Conservation (phyloP, 2,329 filamentous ascomycete genomes). For the Diatrype stigma region DNA sequence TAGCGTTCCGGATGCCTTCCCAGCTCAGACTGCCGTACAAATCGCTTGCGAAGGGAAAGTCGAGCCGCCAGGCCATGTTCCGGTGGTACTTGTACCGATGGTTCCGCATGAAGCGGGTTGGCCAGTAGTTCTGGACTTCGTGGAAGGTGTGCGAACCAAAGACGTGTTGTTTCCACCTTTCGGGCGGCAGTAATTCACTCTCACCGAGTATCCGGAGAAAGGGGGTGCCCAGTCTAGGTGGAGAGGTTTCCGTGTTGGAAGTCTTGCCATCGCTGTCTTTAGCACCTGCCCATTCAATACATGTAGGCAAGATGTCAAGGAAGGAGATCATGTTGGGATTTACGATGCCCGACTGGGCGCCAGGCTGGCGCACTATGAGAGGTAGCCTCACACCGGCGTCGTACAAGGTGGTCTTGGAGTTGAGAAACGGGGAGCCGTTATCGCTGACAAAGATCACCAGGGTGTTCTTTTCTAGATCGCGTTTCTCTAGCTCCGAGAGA, state of each 20-base stretch:
- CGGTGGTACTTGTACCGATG: conserved; percentile 45
- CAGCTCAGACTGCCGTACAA: conserved; percentile 40
- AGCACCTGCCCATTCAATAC: conserved; percentile 34
- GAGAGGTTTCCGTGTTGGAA: conserved; percentile 10
- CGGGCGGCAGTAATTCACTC: conserved; percentile 7
- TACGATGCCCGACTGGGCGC: conserved; percentile 16
- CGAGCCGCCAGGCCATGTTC: conserved; percentile 44
- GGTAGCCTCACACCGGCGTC: conserved; percentile 43
- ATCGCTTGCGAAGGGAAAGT: conserved; percentile 45
- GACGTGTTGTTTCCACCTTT: conserved; percentile 30
- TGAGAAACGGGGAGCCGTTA: conserved; percentile 46
- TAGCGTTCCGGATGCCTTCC: conserved; percentile 39
- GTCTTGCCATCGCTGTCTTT: conserved; percentile 7
- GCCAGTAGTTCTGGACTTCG: conserved; percentile 45
- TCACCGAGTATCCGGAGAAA: conserved; percentile 32
- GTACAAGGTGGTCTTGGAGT: conserved; percentile 47
- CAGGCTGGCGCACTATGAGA: conserved; percentile 35
- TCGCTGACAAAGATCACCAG: conserved; percentile 36
- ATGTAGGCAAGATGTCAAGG: conserved; percentile 42
- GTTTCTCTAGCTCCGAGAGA: conserved; percentile 27
- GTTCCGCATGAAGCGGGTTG: conserved; percentile 38
- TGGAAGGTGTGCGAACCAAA: conserved; percentile 51
- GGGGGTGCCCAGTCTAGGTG: conserved; percentile 28
- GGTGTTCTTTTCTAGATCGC: neutral
- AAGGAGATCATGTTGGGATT: conserved; percentile 43